These are phyloP conservation scores for Arctostaphylos glauca DNA, from an alignment of 148 eudicot genomes.

Conservation along the genomic window DNA sequence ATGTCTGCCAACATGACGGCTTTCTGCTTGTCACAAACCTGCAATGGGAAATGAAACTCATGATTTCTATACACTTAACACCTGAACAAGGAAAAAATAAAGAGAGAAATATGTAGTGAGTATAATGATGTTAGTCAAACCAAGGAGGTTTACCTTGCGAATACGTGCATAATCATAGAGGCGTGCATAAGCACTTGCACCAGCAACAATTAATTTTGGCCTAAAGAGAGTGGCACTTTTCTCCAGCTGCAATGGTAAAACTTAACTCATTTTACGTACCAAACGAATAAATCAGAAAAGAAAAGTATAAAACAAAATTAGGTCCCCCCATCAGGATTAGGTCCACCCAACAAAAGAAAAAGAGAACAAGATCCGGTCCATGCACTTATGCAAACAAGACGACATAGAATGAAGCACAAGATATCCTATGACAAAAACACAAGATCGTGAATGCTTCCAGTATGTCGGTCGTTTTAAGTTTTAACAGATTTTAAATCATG, in stretches of 20 bases:
- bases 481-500: not conserved
- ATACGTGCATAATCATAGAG: conserved; percentile 86
- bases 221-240: conserved; percentile 88
- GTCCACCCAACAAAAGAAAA: not conserved
- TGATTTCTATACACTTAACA: not conserved
- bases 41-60: conserved; percentile 16
- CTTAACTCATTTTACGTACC: not conserved
- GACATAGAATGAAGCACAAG: not conserved
- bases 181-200: conserved; percentile 98
- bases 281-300: not conserved
- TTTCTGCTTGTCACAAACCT: conserved; percentile 94
- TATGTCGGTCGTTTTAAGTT: not conserved
- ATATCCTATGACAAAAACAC: not conserved
- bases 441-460: not conserved
- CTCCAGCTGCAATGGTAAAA: conserved; percentile 63
- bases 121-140: not conserved
- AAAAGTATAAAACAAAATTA: not conserved
- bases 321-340: not conserved
- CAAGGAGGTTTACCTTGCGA: conserved; percentile 61
- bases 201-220: conserved; percentile 92
- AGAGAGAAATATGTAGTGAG: not conserved
- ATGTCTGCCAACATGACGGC: conserved; percentile 91
- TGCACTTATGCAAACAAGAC: not conserved
- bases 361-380: not conserved
- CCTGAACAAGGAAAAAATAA: not conserved